Percentiles rank a stretch among this genome's conserved stretches.
These are phyloP conservation scores for Xylaria hypoxylon DNA, from an alignment of 2,329 filamentous ascomycete species.

Conservation along the genomic window DNA sequence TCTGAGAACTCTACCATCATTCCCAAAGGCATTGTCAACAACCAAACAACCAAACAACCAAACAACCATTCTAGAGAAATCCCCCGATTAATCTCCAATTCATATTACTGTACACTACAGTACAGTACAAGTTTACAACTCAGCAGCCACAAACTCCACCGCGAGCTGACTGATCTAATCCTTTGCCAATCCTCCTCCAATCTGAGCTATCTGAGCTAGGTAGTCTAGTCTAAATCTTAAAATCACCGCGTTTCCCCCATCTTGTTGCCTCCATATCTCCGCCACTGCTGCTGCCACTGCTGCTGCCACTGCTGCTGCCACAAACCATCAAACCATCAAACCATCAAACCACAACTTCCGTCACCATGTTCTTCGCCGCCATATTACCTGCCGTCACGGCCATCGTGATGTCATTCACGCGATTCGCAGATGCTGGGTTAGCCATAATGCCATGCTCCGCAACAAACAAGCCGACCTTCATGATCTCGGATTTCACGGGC, in stretches of 20 bases:
- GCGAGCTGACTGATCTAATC: neutral
- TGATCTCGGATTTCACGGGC: constrained; percentile 37
- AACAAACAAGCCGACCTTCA: constrained; percentile 23
- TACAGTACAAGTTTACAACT: neutral
- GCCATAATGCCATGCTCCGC: constrained; percentile 33
- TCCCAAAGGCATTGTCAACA: neutral
- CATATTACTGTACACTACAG: neutral
- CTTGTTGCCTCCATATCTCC: neutral
- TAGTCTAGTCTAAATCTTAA: constrained; percentile 11
- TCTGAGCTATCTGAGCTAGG: no score
- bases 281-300: neutral
- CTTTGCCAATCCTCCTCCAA: constrained; percentile 2
- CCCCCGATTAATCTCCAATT: neutral
- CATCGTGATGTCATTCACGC: constrained; percentile 37
- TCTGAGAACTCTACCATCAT: neutral
- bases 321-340: neutral
- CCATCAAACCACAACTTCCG: neutral
- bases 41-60: no score
- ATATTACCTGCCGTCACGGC: constrained; percentile 37
- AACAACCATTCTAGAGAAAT: neutral
- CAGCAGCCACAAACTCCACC: constrained; percentile 21
- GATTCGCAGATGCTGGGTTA: constrained; percentile 29
- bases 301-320: no score
- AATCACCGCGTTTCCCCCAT: constrained; percentile 3
- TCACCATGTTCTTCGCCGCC: constrained; percentile 33